Percentiles rank a stretch among this genome's conserved stretches.
Evolutionary conservation across 106 monocot species (phyloP).

Genomic region (Dioscorea alata): DNA sequence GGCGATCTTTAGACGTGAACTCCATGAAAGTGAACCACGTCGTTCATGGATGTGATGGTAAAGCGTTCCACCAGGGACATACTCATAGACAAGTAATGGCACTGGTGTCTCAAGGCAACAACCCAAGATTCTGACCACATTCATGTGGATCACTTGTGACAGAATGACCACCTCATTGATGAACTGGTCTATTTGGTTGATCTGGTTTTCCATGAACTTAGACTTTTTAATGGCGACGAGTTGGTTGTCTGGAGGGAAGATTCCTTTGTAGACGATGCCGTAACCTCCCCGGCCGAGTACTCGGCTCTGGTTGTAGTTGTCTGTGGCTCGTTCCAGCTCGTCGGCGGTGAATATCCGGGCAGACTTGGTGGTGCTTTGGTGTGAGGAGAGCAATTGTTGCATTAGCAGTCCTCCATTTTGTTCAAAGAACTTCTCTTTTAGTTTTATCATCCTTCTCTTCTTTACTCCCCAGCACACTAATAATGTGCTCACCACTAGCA

Average conservation of each 20-base stretch:
- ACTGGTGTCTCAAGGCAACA: conserved; percentile 17
- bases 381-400: conserved; percentile 10
- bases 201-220: neutral
- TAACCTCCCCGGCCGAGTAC: conserved; percentile 20
- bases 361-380: neutral
- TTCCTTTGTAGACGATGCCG: conserved; percentile 28
- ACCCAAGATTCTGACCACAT: conserved; percentile 16
- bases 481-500: neutral
- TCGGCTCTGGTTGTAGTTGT: conserved; percentile 7
- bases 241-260: conserved; percentile 5
- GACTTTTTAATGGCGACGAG: conserved; percentile 22
- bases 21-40: conserved; percentile 6
- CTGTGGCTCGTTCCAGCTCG: conserved; percentile 24
- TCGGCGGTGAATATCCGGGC: conserved; percentile 18
- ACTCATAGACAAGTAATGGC: conserved; percentile 4
- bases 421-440: conserved; percentile 13
- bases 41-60: conserved; percentile 11
- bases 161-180: conserved; percentile 18
- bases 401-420: conserved; percentile 16
- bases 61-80: conserved; percentile 9
- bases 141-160: conserved; percentile 11
- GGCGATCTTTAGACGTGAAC: conserved; percentile 22
- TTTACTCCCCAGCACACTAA: neutral
- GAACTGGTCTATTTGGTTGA: conserved; percentile 13
- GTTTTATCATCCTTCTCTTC: neutral